Evolutionary conservation across 169 alveolate species (phyloP).

Genomic region (Eimeria acervulina): DNA sequence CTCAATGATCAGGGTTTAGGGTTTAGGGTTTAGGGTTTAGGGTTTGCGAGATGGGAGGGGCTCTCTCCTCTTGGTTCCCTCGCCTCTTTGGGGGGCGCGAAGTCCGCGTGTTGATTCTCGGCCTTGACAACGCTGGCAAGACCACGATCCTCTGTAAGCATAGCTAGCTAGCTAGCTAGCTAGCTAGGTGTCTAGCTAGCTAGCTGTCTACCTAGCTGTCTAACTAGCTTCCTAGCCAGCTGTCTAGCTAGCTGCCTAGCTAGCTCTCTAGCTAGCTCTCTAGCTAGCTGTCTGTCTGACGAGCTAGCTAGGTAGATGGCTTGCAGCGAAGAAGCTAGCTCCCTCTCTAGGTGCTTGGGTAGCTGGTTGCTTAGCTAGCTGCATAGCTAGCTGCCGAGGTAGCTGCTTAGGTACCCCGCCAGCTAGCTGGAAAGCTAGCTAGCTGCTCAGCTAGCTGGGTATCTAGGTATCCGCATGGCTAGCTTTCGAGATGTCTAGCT

Average conservation of each 20-base stretch:
- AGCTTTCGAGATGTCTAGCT: too few species aligned
- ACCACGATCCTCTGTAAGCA: constrained; percentile 96
- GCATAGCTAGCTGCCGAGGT: background rate
- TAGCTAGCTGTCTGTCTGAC: background rate
- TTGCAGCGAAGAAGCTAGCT: background rate
- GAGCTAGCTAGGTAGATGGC: background rate
- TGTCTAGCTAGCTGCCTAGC: background rate
- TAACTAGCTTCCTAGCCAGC: background rate
- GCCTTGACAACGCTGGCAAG: constrained; percentile 99
- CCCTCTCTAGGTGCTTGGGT: background rate
- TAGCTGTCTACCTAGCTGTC: background rate
- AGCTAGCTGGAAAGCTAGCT: too few species aligned
- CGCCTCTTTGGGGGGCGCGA: constrained; percentile 96
- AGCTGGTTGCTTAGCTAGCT: background rate
- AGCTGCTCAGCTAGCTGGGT: background rate
- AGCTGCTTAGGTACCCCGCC: too few species aligned
- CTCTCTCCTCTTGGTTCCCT: constrained; percentile 90
- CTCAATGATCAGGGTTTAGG: background rate
- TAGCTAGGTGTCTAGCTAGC: background rate
- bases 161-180: background rate
- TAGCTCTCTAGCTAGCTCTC: background rate
- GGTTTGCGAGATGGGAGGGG: constrained; percentile 90
- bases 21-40: constrained; percentile 6
- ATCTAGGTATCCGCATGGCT: too few species aligned
- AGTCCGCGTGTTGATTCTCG: constrained; percentile 97